Conservation (phyloP, 1,284 basidiomycete genomes). For the Tetrapyrgos nigripes region DNA sequence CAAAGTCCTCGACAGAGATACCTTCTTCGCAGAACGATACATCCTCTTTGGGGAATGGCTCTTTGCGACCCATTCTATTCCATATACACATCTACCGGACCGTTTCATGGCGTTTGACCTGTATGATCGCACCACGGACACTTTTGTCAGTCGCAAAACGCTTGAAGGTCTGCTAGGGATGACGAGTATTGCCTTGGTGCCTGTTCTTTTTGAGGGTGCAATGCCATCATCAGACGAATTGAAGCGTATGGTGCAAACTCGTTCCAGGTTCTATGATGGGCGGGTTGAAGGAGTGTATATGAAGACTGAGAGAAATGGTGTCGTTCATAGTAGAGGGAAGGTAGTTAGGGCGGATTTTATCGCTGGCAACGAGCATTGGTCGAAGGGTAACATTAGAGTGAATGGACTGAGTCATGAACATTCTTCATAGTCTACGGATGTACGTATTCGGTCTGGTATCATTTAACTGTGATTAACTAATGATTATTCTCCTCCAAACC, state of each 20-base stretch:
- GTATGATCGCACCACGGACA: constrained; percentile 55
- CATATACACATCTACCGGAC: constrained; percentile 58
- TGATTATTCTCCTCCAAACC: too few species aligned
- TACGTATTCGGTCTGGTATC: too few species aligned
- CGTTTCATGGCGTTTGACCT: constrained; percentile 66
- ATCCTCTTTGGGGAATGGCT: constrained; percentile 71
- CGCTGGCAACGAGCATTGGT: constrained; percentile 70
- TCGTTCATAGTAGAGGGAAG: constrained; percentile 55
- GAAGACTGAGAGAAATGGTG: constrained; percentile 53
- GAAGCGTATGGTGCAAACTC: constrained; percentile 47
- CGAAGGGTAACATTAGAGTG: constrained; percentile 46
- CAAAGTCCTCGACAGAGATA: constrained; percentile 53
- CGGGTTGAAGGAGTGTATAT: constrained; percentile 65
- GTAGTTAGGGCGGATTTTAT: constrained; percentile 70
- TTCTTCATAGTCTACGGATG: background rate
- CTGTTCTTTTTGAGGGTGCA: constrained; percentile 47
- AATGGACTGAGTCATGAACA: constrained; percentile 40
- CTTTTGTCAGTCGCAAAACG: constrained; percentile 46
- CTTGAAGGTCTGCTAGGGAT: constrained; percentile 42
- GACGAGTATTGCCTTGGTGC: constrained; percentile 50
- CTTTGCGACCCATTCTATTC: constrained; percentile 64
- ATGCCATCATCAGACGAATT: constrained; percentile 48
- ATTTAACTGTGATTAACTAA: too few species aligned
- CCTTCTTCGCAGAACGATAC: constrained; percentile 59
- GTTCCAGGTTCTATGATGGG: constrained; percentile 55